Evolutionary conservation across 768 basidiomycete genomes (phyloP).

Genomic region (Amyloporia xantha): DNA sequence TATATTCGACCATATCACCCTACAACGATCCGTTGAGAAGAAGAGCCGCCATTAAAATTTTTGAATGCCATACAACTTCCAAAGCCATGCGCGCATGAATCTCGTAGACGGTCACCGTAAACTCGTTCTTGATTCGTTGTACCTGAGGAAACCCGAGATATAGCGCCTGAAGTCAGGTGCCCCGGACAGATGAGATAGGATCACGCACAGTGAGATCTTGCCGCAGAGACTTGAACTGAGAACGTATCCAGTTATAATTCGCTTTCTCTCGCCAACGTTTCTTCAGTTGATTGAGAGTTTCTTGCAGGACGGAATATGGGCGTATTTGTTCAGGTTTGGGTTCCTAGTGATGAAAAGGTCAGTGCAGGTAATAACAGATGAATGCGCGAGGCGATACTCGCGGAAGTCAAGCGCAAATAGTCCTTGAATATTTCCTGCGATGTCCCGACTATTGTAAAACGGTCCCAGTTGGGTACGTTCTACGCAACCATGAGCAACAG

Average conservation of each 20-base stretch:
- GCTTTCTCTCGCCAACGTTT: slow-evolving; percentile 76
- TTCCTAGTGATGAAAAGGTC: slow-evolving; percentile 47
- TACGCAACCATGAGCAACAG: slow-evolving; percentile 25
- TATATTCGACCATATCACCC: slow-evolving; percentile 98
- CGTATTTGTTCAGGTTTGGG: slow-evolving; percentile 93
- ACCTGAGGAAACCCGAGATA: slow-evolving; percentile 48
- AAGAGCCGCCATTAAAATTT: slow-evolving; percentile 4
- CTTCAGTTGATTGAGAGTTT: slow-evolving; percentile 84
- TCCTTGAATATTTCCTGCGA: slow-evolving; percentile 89
- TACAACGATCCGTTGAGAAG: slow-evolving; percentile 27
- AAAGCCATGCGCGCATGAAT: slow-evolving; percentile 97
- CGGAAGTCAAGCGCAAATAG: slow-evolving; percentile 89
- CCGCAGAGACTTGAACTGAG: slow-evolving; percentile 94
- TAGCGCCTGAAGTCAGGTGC: slow-evolving; percentile 1
- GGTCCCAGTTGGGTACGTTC: slow-evolving; percentile 98
- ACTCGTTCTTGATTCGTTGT: slow-evolving; percentile 97
- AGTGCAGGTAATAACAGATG: neutral
- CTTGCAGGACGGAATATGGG: slow-evolving; percentile 75
- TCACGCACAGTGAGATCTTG: slow-evolving; percentile 94
- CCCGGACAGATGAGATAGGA: neutral
- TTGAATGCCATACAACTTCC: slow-evolving; percentile 58
- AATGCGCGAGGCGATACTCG: slow-evolving; percentile 31
- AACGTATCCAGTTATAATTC: slow-evolving; percentile 88
- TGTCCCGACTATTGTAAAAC: slow-evolving; percentile 90
- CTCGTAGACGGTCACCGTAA: slow-evolving; percentile 96